Conservation (phyloP, 179 eudicot genomes). For the Gypsophila paniculata region DNA sequence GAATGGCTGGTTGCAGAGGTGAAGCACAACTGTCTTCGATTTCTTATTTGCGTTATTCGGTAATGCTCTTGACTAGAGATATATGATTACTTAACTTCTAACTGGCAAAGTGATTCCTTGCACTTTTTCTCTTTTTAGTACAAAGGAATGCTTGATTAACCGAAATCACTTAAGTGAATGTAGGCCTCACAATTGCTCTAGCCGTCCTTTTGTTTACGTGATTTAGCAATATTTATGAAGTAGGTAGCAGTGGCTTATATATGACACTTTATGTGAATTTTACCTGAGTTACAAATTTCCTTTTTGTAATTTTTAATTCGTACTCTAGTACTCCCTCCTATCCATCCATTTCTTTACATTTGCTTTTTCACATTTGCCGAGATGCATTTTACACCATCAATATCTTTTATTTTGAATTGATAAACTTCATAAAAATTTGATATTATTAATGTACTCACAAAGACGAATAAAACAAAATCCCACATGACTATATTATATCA, state of each 20-base stretch:
- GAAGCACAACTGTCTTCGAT: conserved; percentile 19
- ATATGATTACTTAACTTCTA: conserved; percentile 23
- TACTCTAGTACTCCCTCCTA: too few species aligned
- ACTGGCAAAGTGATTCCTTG: conserved; percentile 16
- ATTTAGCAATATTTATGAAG: background rate
- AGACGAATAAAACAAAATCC: too few species aligned
- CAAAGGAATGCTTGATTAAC: conserved; percentile 11
- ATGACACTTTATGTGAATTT: background rate
- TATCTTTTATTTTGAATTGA: too few species aligned
- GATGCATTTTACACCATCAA: too few species aligned
- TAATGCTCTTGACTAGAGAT: conserved; percentile 23
- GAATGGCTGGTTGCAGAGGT: conserved; percentile 25
- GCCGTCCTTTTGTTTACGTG: background rate
- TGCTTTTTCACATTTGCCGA: too few species aligned
- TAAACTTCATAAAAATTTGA: too few species aligned
- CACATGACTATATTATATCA: too few species aligned
- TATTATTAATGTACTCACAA: too few species aligned
- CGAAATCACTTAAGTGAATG: conserved; percentile 17
- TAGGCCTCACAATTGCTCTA: conserved; percentile 13
- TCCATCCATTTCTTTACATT: too few species aligned
- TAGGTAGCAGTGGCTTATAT: background rate
- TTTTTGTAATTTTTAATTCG: too few species aligned
- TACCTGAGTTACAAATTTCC: too few species aligned
- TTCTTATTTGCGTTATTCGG: conserved; percentile 15
- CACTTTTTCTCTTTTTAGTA: conserved; percentile 7